Base-by-base conservation (phyloP, 257 asterid genomes). In the Solanum virginianum region DNA sequence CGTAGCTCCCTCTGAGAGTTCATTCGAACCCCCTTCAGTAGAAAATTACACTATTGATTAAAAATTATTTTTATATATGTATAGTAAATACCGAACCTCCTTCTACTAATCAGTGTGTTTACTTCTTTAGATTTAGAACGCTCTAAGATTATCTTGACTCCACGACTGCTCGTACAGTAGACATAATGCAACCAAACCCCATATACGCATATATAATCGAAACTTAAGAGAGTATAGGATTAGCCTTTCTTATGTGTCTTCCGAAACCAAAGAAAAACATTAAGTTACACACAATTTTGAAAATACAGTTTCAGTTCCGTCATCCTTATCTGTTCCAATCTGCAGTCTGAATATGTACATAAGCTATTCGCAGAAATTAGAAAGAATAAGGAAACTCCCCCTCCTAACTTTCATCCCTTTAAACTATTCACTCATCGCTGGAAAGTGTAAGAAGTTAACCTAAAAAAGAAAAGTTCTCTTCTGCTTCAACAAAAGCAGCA, bases 281-380 rank as follows among this genome's bases (percentile, higher is more conserved):
- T 74, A 41, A 24, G 43, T 66, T 15, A 68, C 49, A 39, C 18
- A 69, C 79, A 69, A 39, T 18, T 70, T 39, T 70, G 26, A 39
- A n/a, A 70, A 17, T 10, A 9, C 10, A 70, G 39, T 74, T 3
- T 47, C 39, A 22, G 81, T 4, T 22, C 59, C 56, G 7, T 24
- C 39, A 22, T 47, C 14, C 81, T 47, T 22, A 2, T 29, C 10
- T 72, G 29, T 43, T 72, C 18, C 18, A 3, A 20, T 80, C 39
- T 56, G 36, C 41, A 36, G 41, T 32, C 65, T 16, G 11, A 53
- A 8, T 80, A 83, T 83, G 47, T 80, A 83, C 88, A 88, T 39
- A 12, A 79, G 70, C 81, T 74, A 24, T 74, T 70, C 12, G 8
- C 81, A 24, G 2, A 8, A 10, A 5, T 36, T 36, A 11, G 26